These are phyloP conservation scores for Skeletonema grethae DNA, from an alignment of 108 stramenopile species.

Conservation along the genomic window DNA sequence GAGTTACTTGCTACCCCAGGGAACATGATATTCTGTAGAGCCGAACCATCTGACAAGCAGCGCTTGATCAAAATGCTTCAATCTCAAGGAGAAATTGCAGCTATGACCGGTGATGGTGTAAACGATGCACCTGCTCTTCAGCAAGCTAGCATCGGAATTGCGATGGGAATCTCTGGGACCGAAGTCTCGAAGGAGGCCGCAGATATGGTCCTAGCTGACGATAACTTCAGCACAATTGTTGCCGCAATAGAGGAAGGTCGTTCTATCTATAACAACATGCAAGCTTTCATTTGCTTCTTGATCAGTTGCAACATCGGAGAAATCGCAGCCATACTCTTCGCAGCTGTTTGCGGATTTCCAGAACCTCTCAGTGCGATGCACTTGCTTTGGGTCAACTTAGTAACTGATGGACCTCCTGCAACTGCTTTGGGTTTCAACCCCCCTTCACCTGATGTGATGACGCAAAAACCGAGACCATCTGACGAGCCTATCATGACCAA, in stretches of 20 bases:
- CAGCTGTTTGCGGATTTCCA: conserved; percentile 90
- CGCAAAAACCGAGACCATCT: conserved; percentile 83
- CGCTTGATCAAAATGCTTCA: conserved; percentile 94
- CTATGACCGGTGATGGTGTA: conserved; percentile 99
- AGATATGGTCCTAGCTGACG: conserved; percentile 93
- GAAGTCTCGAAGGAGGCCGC: conserved; percentile 86
- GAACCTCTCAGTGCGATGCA: conserved; percentile 98
- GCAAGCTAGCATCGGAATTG: conserved; percentile 94
- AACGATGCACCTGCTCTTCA: conserved; percentile 96
- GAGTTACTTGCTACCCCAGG: conserved; percentile 60
- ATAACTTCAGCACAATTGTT: conserved; percentile 98
- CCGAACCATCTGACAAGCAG: conserved; percentile 98
- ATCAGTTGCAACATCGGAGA: conserved; percentile 98
- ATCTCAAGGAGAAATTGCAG: conserved; percentile 88
- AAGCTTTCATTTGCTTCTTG: conserved; percentile 98
- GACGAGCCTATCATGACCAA: conserved; percentile 94
- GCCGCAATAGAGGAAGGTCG: conserved; percentile 96
- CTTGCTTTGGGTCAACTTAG: conserved; percentile 97
- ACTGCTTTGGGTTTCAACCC: conserved; percentile 98
- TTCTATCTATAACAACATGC: conserved; percentile 97
- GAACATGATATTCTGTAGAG: conserved; percentile 96
- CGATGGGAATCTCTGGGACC: conserved; percentile 94
- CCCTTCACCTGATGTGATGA: conserved; percentile 93
- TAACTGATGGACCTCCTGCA: conserved; percentile 98
- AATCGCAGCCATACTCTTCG: conserved; percentile 93